A percentile compares a stretch with the other conserved stretches of the same genome.
These are phyloP conservation scores for Populus ilicifolia DNA, from an alignment of 345 rosid genomes.

Conservation along the genomic window DNA sequence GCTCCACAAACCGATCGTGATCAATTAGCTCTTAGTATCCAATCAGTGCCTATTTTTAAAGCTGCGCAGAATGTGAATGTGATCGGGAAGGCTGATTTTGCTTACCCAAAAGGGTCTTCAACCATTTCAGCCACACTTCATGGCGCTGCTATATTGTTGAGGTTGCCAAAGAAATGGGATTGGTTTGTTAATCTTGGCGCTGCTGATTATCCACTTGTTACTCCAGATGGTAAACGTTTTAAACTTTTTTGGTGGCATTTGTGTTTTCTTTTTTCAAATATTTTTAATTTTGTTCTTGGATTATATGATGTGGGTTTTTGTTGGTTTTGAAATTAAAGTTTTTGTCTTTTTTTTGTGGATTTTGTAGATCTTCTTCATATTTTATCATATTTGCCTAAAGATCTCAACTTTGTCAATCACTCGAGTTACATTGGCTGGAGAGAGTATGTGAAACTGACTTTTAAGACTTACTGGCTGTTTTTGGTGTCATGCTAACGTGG, in stretches of 20 bases:
- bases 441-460: constrained; percentile 55
- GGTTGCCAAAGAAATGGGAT: constrained; percentile 70
- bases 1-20: constrained; percentile 71
- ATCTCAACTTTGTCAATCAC: constrained; percentile 79
- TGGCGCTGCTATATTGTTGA: constrained; percentile 82
- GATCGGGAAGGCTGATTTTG: constrained; percentile 74
- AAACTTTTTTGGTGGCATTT: background rate
- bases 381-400: constrained; percentile 74
- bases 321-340: background rate
- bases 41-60: constrained; percentile 52
- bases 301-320: background rate
- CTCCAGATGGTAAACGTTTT: constrained; percentile 73
- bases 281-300: background rate
- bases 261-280: background rate
- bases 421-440: constrained; percentile 87
- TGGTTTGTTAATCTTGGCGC: constrained; percentile 74
- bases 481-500: background rate
- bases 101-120: constrained; percentile 72
- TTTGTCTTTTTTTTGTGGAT: constrained; percentile 8
- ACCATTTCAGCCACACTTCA: constrained; percentile 72
- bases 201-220: constrained; percentile 82
- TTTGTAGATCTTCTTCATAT: constrained; percentile 93
- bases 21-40: constrained; percentile 50
- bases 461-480: background rate
- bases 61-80: constrained; percentile 87